Evolutionary conservation across 1,284 basidiomycete species (phyloP).

Genomic region (Apiotrichum veenhuisii): DNA sequence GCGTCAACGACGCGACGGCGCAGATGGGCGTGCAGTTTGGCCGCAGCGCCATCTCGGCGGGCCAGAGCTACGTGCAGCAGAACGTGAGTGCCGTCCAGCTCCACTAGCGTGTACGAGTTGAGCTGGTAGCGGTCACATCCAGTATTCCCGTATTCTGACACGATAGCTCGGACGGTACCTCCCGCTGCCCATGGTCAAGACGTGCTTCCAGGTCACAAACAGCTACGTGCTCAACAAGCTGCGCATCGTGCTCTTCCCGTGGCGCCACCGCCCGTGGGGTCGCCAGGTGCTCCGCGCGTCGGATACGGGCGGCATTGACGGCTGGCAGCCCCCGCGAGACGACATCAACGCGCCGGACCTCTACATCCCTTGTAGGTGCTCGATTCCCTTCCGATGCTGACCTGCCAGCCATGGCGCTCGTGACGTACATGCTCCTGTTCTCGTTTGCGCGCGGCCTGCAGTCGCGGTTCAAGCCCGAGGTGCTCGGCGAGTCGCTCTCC

Average conservation of each 20-base stretch:
- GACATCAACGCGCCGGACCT: constrained; percentile 95
- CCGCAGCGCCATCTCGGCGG: constrained; percentile 83
- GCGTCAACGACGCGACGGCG: constrained; percentile 84
- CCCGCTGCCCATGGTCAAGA: constrained; percentile 75
- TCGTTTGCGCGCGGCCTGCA: constrained; percentile 81
- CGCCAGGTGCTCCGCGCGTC: constrained; percentile 57
- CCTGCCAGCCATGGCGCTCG: constrained; percentile 80
- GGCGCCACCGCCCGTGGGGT: constrained; percentile 82
- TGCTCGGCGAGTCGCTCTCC: constrained; percentile 80
- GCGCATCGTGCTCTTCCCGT: constrained; percentile 87
- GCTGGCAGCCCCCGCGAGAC: constrained; percentile 81
- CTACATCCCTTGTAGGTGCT: constrained; percentile 81
- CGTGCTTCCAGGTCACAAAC: constrained; percentile 96
- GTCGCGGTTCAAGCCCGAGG: constrained; percentile 80
- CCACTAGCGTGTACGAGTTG: not conserved
- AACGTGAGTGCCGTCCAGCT: constrained; percentile 62
- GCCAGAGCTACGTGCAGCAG: constrained; percentile 92
- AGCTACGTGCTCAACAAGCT: constrained; percentile 92
- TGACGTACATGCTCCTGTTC: constrained; percentile 88
- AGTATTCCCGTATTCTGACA: not conserved
- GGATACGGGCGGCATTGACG: constrained; percentile 59
- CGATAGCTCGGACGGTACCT: constrained; percentile 68
- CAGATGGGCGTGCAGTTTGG: constrained; percentile 97
- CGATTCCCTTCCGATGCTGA: not conserved
- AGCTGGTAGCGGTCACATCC: not conserved